Evolutionary conservation across 768 basidiomycete genomes (phyloP).

Genomic region (Boletus bicolor): DNA sequence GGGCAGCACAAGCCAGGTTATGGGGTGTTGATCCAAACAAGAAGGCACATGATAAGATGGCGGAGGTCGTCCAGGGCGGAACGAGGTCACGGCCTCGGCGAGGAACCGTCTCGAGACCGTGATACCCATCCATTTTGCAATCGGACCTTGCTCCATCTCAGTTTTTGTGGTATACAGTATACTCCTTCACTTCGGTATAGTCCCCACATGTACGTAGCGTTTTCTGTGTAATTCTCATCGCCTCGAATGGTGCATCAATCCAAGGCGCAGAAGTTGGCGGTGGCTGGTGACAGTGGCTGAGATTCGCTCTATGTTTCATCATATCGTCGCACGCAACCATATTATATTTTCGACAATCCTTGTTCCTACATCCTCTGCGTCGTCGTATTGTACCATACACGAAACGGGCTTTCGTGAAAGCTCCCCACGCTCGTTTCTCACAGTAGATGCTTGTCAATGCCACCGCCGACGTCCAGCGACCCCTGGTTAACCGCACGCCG

Average conservation of each 20-base stretch:
- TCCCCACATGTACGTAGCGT: neutral
- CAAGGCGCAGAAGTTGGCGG: neutral
- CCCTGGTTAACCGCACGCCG: slow-evolving; percentile 77
- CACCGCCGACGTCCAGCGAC: slow-evolving; percentile 67
- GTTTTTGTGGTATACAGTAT: neutral
- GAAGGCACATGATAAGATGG: slow-evolving; percentile 26
- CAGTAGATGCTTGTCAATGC: slow-evolving; percentile 49
- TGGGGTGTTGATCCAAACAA: slow-evolving; percentile 31
- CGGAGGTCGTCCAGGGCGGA: slow-evolving; percentile 18
- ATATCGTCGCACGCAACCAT: neutral
- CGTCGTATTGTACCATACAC: slow-evolving; percentile 8
- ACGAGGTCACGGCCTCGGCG: slow-evolving; percentile 31
- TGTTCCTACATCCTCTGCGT: neutral
- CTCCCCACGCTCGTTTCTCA: slow-evolving; percentile 23
- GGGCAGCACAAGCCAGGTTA: slow-evolving; percentile 38
- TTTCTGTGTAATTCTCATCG: neutral
- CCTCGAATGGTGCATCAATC: neutral
- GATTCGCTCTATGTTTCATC: neutral
- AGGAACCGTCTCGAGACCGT: slow-evolving; percentile 19
- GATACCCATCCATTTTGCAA: neutral
- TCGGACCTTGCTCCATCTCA: slow-evolving; percentile 11
- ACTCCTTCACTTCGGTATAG: neutral
- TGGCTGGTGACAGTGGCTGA: slow-evolving; percentile 2
- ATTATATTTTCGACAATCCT: neutral
- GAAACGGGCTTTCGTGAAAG: slow-evolving; percentile 16